These are phyloP conservation scores for Silene latifolia DNA, from an alignment of 148 eudicot genomes.

Conservation along the genomic window DNA sequence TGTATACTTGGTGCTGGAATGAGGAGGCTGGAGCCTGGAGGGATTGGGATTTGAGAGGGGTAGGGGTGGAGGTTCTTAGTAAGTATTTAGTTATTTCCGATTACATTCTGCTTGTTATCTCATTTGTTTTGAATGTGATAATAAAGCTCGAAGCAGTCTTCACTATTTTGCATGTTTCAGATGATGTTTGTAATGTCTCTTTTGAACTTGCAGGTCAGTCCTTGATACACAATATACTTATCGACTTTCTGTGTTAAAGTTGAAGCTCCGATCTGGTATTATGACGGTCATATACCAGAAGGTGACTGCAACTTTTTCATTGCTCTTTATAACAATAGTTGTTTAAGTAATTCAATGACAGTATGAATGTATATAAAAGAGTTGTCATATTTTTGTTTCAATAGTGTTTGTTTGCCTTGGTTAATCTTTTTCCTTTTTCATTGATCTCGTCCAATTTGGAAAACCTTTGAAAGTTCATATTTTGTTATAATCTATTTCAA, in stretches of 20 bases:
- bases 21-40: slow-evolving; percentile 9
- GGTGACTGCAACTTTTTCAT: slow-evolving; percentile 38
- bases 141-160: background rate
- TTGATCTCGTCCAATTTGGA: background rate
- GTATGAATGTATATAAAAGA: too few relatives aligned
- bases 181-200: slow-evolving; percentile 16
- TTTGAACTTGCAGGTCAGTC: slow-evolving; percentile 66
- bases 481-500: too few relatives aligned
- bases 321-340: background rate
- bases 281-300: slow-evolving; percentile 75
- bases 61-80: background rate
- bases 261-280: slow-evolving; percentile 81
- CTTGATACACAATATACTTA: slow-evolving; percentile 92
- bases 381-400: background rate
- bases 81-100: background rate
- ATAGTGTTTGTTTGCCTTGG: background rate
- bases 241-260: slow-evolving; percentile 66
- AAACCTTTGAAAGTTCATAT: background rate
- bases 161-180: background rate
- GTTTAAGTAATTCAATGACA: background rate
- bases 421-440: too few relatives aligned
- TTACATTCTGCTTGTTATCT: background rate
- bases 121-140: background rate
- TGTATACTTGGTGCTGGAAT: background rate
- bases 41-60: background rate